Conservation (phyloP, 2,329 filamentous ascomycete species). For the Sporothrix humicola region DNA sequence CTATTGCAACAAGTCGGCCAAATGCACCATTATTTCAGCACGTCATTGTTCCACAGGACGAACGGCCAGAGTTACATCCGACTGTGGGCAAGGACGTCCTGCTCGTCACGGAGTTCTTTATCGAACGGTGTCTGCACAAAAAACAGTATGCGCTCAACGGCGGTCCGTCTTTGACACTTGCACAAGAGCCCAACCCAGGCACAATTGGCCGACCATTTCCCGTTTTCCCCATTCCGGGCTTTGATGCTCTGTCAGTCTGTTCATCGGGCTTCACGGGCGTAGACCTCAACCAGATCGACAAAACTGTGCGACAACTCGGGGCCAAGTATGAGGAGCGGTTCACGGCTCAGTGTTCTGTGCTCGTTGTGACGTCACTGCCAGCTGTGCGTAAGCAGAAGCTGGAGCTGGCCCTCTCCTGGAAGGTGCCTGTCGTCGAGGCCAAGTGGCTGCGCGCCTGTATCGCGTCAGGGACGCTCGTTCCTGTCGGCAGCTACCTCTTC, state of each 20-base stretch:
- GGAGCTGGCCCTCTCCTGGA: constrained; percentile 73
- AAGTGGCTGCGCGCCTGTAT: constrained; percentile 89
- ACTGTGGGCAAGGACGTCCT: constrained; percentile 49
- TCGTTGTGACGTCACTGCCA: constrained; percentile 70
- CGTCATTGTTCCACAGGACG: constrained; percentile 61
- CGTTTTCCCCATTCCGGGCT: constrained; percentile 70
- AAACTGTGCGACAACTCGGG: constrained; percentile 75
- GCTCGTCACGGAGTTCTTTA: constrained; percentile 86
- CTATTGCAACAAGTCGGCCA: constrained; percentile 39
- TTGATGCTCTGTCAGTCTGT: constrained; percentile 73
- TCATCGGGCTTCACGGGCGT: constrained; percentile 84
- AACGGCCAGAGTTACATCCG: constrained; percentile 54
- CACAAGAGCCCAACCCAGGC: constrained; percentile 55
- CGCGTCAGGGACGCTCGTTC: constrained; percentile 56
- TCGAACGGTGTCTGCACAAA: constrained; percentile 84
- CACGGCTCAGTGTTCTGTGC: constrained; percentile 71
- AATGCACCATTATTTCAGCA: constrained; percentile 50
- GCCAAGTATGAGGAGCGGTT: constrained; percentile 82
- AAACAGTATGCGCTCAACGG: constrained; percentile 73
- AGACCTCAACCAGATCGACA: constrained; percentile 83
- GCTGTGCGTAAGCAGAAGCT: constrained; percentile 75
- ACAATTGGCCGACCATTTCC: constrained; percentile 79
- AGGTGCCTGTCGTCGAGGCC: constrained; percentile 78
- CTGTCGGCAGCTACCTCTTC: constrained; percentile 56
- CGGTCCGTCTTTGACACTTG: constrained; percentile 52